Conservation (phyloP, 2,329 filamentous ascomycete species). For the Cercospora sesami region DNA sequence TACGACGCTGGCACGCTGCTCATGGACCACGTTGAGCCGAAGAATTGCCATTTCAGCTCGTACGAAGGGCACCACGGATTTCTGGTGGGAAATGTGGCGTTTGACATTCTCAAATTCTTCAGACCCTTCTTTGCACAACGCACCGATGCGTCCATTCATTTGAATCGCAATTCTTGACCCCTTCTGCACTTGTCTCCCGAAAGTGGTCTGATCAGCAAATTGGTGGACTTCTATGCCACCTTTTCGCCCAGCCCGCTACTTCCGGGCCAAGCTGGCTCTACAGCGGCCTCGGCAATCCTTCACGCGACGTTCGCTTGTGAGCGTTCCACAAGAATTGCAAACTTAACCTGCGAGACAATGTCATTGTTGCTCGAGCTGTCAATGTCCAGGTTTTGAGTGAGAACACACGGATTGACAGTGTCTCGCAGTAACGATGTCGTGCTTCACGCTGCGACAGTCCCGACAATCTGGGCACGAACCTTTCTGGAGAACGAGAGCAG, state of each 20-base stretch:
- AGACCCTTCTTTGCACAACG: neutral
- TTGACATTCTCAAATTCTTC: neutral
- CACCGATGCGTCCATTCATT: neutral
- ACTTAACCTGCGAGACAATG: neutral
- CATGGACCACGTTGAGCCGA: neutral
- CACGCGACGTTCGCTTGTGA: neutral
- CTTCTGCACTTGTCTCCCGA: neutral
- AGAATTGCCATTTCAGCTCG: neutral
- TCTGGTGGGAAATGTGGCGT: neutral
- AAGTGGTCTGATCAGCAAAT: neutral
- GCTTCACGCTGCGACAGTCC: neutral
- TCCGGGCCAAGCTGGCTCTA: slow-evolving; percentile 1
- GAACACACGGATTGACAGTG: neutral
- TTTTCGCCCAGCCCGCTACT: slow-evolving; percentile 1
- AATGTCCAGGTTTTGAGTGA: neutral
- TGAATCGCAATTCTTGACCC: neutral
- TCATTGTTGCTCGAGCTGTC: neutral
- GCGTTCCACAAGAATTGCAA: neutral
- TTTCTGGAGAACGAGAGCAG: neutral
- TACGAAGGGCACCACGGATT: neutral
- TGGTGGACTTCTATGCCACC: neutral
- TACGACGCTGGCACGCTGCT: neutral
- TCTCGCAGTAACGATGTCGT: neutral
- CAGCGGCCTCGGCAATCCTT: neutral
- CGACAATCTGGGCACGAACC: neutral